phyloP scores from a whole-genome alignment of 2,329 filamentous ascomycete genomes.

The Lachnellula subtilissima region DNA sequence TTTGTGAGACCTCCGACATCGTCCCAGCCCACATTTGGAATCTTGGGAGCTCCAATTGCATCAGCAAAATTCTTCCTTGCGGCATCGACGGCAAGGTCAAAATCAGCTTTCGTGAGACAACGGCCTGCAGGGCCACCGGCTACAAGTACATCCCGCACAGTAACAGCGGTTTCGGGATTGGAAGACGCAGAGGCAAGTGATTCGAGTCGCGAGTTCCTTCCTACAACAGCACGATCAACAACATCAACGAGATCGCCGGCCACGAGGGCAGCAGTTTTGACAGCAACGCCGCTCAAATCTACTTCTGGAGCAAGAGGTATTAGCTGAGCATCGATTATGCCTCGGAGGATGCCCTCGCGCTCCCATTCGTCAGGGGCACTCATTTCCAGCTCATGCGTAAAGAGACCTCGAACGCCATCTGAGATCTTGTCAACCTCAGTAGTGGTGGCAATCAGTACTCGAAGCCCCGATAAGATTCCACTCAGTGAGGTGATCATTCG shows the following conservation, averaged over 20 bases:
- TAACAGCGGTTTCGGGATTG: constrained; percentile 44
- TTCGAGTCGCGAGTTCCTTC: constrained; percentile 71
- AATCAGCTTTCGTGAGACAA: constrained; percentile 76
- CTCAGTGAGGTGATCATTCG: constrained; percentile 81
- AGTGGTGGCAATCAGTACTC: constrained; percentile 88
- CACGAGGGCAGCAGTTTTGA: constrained; percentile 94
- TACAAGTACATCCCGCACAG: constrained; percentile 77
- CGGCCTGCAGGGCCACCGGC: constrained; percentile 76
- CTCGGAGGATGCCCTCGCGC: constrained; percentile 78
- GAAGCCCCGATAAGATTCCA: constrained; percentile 71
- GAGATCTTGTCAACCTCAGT: constrained; percentile 94
- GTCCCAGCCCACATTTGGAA: constrained; percentile 93
- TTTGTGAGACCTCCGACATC: constrained; percentile 91
- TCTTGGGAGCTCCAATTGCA: constrained; percentile 94
- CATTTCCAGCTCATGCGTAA: constrained; percentile 95
- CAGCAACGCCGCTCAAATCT: constrained; percentile 75
- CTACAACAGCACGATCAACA: constrained; percentile 80
- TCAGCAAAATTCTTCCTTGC: constrained; percentile 98
- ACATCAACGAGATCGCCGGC: constrained; percentile 93
- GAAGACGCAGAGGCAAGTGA: constrained; percentile 53
- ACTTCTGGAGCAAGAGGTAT: constrained; percentile 78
- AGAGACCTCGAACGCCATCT: constrained; percentile 81
- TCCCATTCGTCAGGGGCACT: constrained; percentile 87
- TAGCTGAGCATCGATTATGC: constrained; percentile 70
- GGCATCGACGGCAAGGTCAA: constrained; percentile 89